A percentile compares a stretch with the other conserved stretches of the same genome.
Evolutionary conservation across 495 filamentous ascomycete genomes (phyloP).

Genomic region (Hypoxylon fuscum): DNA sequence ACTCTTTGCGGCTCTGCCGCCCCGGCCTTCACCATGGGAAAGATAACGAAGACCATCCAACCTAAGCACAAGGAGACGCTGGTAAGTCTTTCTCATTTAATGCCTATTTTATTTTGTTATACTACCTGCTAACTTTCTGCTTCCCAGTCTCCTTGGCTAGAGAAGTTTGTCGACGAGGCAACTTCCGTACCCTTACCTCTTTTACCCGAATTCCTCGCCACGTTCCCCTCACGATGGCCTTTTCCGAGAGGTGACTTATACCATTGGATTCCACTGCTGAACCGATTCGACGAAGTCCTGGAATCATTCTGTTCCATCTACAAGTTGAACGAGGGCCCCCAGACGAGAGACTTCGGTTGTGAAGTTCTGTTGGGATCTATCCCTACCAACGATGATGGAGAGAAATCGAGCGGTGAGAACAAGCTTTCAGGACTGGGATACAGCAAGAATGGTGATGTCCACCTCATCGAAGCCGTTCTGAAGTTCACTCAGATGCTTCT

Average conservation of each 20-base stretch:
- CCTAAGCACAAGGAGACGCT: conserved; percentile 92
- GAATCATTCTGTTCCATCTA: conserved; percentile 85
- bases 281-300: conserved; percentile 91
- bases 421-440: conserved; percentile 68
- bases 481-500: conserved; percentile 86
- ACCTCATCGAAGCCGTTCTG: conserved; percentile 80
- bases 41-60: conserved; percentile 94
- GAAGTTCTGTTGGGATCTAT: conserved; percentile 65
- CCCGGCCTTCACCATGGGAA: conserved; percentile 75
- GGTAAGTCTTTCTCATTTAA: conserved; percentile 65
- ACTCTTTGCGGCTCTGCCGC: conserved; percentile 65
- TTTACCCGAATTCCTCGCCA: conserved; percentile 77
- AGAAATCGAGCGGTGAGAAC: conserved; percentile 50
- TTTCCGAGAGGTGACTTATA: conserved; percentile 98
- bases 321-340: conserved; percentile 79
- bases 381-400: conserved; percentile 49
- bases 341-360: conserved; percentile 75
- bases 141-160: conserved; percentile 82
- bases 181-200: conserved; percentile 75
- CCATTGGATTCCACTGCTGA: conserved; percentile 95
- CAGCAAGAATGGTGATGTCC: conserved; percentile 75
- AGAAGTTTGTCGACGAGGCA: conserved; percentile 75
- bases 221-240: conserved; percentile 89
- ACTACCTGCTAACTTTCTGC: conserved; percentile 45
- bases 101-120: conserved; percentile 29